Evolutionary conservation across 2,329 filamentous ascomycete species (phyloP).

Genomic region (Pseudovirgaria hyperparasitica): DNA sequence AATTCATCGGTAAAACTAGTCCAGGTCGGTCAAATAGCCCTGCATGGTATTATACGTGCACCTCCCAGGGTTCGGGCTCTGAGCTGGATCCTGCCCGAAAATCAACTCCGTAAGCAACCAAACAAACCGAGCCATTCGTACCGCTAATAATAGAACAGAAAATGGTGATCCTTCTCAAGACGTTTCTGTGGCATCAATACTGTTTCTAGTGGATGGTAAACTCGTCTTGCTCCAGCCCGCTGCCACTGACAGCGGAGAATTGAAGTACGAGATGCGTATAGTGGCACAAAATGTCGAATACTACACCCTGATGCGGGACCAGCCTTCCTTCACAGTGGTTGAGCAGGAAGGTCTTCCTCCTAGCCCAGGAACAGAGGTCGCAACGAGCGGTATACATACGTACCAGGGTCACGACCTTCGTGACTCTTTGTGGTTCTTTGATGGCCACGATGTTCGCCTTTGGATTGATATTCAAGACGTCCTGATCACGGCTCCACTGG

Average conservation of each 20-base stretch:
- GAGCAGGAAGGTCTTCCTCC: conserved; percentile 34
- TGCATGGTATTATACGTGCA: conserved; percentile 90
- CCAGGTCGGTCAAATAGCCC: conserved; percentile 94
- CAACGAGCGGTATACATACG: conserved; percentile 31
- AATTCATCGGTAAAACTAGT: conserved; percentile 63
- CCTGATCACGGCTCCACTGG: conserved; percentile 54
- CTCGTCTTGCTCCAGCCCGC: conserved; percentile 84
- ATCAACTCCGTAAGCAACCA: conserved; percentile 53
- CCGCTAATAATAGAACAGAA: conserved; percentile 26
- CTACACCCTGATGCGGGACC: conserved; percentile 83
- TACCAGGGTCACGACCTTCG: conserved; percentile 47
- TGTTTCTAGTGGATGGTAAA: conserved; percentile 96
- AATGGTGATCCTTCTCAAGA: conserved; percentile 94
- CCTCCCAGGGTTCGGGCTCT: conserved; percentile 84
- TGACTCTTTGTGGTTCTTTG: conserved; percentile 91
- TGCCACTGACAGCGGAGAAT: conserved; percentile 63
- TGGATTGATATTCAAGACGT: conserved; percentile 87
- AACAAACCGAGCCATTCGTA: background rate
- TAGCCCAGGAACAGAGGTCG: conserved; percentile 35
- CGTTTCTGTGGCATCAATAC: conserved; percentile 80
- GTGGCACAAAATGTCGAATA: conserved; percentile 95
- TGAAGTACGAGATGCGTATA: conserved; percentile 97
- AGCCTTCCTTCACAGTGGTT: conserved; percentile 41
- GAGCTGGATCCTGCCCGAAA: conserved; percentile 90
- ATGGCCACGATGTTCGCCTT: conserved; percentile 70